Conservation (phyloP, 805 yeast species). For the Saccharomycopsis babjevae region DNA sequence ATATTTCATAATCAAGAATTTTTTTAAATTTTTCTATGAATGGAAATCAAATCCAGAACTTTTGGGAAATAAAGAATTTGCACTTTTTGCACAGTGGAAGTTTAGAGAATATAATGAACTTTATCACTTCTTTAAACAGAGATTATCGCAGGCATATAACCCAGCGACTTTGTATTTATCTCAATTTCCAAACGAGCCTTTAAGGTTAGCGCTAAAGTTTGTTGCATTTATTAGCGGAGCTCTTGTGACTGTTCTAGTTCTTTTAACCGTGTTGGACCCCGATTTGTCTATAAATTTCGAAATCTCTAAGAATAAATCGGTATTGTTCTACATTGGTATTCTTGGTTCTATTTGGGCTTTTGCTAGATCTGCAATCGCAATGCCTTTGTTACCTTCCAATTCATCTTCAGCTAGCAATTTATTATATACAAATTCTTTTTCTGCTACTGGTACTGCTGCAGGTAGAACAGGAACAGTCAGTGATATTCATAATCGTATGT, state of each 20-base stretch:
- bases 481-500: conserved; percentile 35
- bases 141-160: conserved; percentile 66
- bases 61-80: conserved; percentile 75
- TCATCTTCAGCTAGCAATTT: background rate
- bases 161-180: conserved; percentile 78
- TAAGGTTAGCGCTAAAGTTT: conserved; percentile 46
- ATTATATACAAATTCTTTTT: conserved; percentile 32
- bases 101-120: conserved; percentile 89
- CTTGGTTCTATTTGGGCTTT: conserved; percentile 86
- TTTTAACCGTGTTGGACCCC: conserved; percentile 71
- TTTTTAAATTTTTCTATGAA: conserved; percentile 87
- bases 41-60: conserved; percentile 81
- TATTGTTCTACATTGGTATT: conserved; percentile 76
- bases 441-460: conserved; percentile 19
- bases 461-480: conserved; percentile 26
- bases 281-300: conserved; percentile 88
- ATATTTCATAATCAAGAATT: conserved; percentile 74
- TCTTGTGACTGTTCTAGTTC: conserved; percentile 75
- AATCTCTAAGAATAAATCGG: conserved; percentile 68
- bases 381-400: background rate
- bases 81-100: conserved; percentile 93
- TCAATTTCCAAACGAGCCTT: conserved; percentile 81
- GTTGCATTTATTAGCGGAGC: conserved; percentile 77
- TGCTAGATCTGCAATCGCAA: conserved; percentile 44
- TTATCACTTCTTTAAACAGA: conserved; percentile 73